Base-by-base conservation (phyloP, 2,329 filamentous ascomycete species). In the Venturiaceae sp. region DNA sequence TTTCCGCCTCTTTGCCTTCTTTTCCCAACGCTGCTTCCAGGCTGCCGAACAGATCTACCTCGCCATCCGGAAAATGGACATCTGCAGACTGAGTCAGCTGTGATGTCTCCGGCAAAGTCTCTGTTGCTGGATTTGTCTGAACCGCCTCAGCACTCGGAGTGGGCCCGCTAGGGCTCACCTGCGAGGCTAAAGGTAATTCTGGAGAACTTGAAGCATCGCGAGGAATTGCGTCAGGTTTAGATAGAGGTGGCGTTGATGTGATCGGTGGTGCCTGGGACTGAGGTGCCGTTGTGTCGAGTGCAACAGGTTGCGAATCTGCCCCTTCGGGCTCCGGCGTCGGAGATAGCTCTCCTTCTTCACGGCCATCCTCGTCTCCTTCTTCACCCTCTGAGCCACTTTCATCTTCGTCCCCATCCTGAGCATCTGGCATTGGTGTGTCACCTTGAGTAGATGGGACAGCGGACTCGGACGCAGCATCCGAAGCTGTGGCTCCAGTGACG, bases 361-460 rank as follows among this genome's bases (percentile, higher is more conserved):
- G 70, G 19, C 37, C 62, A 30, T 73, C 65, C 53, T 75, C 71
- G 14, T 77, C 75, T n/a, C 76, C 75, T 19, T 77, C 73, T 30
- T 74, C 73, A 11, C 68, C 74, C 2, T 80, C 79, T 30, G 77
- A 77, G 3, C 73, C 75, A 2, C 76, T 75, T 21, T 71, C 73
- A 23, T 81, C 79, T 3, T 80, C 69, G 4, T 73, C 70, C 6
- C 67, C 71, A 23, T 79, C 77, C 16, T 76, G 71, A 37, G 72
- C 75, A 61, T 77, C 78, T 13, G 64, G 66, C 68, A 73, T 75
- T 28, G 70, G 71, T 28, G 71, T 74, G 61, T 74, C 71, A 14
- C 60, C 65, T 8, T 72, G 65, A 53, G 66, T 69, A 59, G 65
- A 75, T 55, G 67, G 68, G 68, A 69, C 71, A 64, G 66, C 65